phyloP scores from a whole-genome alignment of 257 asterid species.

The Solanum tarapatanum region DNA sequence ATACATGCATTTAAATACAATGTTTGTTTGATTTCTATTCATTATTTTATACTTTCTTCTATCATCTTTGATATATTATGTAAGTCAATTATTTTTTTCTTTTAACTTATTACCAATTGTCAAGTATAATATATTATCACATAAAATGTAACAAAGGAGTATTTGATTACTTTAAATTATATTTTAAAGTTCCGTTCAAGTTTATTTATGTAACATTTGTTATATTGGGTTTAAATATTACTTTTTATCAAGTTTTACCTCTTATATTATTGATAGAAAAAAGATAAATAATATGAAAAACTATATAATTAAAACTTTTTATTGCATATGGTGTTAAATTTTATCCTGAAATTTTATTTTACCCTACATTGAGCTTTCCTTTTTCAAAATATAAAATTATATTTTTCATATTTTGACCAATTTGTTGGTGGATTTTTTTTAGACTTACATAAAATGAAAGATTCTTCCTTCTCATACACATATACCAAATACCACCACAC shows the following conservation, averaged over 20 bases:
- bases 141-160: not conserved
- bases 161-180: not conserved
- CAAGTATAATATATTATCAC: not conserved
- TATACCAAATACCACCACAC: not conserved
- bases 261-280: not conserved
- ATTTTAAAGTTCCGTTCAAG: not conserved
- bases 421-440: not conserved
- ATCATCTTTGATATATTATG: too few relatives aligned
- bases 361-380: not conserved
- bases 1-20: not conserved
- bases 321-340: not conserved
- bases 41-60: too few relatives aligned
- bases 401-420: not conserved
- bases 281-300: not conserved
- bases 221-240: not conserved
- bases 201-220: not conserved
- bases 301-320: not conserved
- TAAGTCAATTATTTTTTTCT: not conserved
- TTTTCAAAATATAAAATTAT: too few relatives aligned
- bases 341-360: not conserved
- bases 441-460: not conserved
- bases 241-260: not conserved
- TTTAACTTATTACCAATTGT: not conserved
- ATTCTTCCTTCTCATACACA: not conserved
- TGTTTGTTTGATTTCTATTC: not conserved